Base-by-base conservation (phyloP, 495 filamentous ascomycete species). In the Xylaria acuta region DNA sequence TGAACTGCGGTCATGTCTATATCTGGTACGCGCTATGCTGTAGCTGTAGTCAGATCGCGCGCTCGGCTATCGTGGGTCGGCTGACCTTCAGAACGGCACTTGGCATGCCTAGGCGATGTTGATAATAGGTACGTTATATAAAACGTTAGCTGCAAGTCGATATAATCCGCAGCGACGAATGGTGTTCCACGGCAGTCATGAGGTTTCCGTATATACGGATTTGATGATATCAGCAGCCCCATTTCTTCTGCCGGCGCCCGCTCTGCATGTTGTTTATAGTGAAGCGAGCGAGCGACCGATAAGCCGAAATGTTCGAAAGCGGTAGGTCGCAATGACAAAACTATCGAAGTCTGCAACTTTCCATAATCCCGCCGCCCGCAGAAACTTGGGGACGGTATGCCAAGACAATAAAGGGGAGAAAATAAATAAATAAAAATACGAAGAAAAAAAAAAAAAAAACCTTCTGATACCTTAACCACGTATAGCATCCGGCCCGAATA, bases 1-100 rank as follows among this genome's bases (percentile, higher is more conserved):
- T 40, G 12, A 27, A 69, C 69, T 71, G 69, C 69, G 64, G 69
- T 71, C 69, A 71, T 71, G 45, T 64, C 59, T 56, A 56, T 64
- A 71, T 71, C 69, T 56, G 43, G 69, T 54, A 64, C 58, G 12
- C 58, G 12, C 30, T n/a, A 41, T 64, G 32, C 41, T 69, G 53
- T 49, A n/a, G 41, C 41, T 45, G 41, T 60, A 69, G 67, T 71
- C 69, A 66, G 60, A 71, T 71, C 69, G 70, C 34, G 38, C 63
- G n/a, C 20, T 66, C 59, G 70, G 63, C 36, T 59, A 67, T 72
- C 49, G 53, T 38, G 49, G 36, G 69, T 64, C 63, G 62, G 51
- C 49, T 72, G 70, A 72, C 51, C 40, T 49, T 14, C 34, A 20
- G 34, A 22, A 49, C 59, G 60, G 58, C 58, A 64, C 58, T 64